A percentile compares a stretch with the other conserved stretches of the same genome.
phyloP scores from a whole-genome alignment of 2,329 filamentous ascomycete species.

The Aspergillus caelatus region DNA sequence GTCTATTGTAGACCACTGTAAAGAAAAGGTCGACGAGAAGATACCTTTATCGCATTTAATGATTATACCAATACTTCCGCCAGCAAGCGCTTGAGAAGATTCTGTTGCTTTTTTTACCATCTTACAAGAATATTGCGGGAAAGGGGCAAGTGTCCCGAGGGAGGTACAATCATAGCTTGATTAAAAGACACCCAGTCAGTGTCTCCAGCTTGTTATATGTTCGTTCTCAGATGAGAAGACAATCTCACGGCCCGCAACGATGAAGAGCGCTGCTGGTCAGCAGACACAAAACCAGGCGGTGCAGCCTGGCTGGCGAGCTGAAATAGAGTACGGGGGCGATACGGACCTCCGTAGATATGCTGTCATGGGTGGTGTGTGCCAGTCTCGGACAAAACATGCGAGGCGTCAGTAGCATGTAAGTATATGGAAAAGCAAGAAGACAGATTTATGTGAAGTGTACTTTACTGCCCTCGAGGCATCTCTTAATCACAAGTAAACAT shows the following conservation, averaged over 20 bases:
- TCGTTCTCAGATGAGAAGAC: background rate
- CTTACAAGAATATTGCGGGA: constrained; percentile 3
- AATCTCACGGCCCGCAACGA: background rate
- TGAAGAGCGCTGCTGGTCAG: background rate
- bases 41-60: constrained; percentile 22
- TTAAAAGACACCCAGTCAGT: constrained; percentile 1
- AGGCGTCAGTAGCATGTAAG: constrained; percentile 1
- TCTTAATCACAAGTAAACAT: background rate
- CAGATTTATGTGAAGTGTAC: background rate
- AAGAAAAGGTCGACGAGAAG: constrained; percentile 25
- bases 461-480: background rate
- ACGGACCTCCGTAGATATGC: background rate
- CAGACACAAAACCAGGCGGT: background rate
- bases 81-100: constrained; percentile 6
- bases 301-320: background rate
- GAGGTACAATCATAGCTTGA: background rate
- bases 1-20: constrained; percentile 32
- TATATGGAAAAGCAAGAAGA: background rate
- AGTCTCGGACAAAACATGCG: background rate
- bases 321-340: background rate
- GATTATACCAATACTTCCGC: constrained; percentile 18
- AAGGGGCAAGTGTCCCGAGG: constrained; percentile 1
- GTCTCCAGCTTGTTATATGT: background rate
- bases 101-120: constrained; percentile 5
- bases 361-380: background rate